Conservation (phyloP, 495 filamentous ascomycete genomes). For the Penicillium crystallinum region DNA sequence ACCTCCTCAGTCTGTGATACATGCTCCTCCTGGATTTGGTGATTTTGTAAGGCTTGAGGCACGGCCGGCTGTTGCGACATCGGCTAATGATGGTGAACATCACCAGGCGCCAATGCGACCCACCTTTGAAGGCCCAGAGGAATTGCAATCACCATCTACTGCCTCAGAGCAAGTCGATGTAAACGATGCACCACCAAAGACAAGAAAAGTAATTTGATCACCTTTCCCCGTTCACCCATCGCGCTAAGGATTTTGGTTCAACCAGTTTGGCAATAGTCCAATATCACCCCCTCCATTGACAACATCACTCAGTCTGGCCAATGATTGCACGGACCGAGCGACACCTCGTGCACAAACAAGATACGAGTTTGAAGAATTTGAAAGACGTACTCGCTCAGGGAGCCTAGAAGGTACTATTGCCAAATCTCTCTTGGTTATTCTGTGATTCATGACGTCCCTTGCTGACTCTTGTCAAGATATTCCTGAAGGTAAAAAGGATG, state of each 20-base stretch:
- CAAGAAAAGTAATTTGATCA: constrained; percentile 13
- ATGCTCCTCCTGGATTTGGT: constrained; percentile 74
- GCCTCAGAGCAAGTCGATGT: neutral
- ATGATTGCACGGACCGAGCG: constrained; percentile 59
- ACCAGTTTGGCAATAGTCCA: constrained; percentile 33
- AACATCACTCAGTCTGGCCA: constrained; percentile 61
- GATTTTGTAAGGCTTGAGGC: constrained; percentile 57
- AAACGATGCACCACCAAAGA: constrained; percentile 13
- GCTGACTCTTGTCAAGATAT: constrained; percentile 34
- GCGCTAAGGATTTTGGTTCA: constrained; percentile 9
- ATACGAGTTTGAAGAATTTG: constrained; percentile 59
- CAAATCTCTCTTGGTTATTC: neutral
- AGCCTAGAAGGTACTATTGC: constrained; percentile 65
- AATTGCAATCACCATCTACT: constrained; percentile 1
- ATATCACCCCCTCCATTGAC: constrained; percentile 61
- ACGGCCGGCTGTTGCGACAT: neutral
- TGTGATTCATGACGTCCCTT: constrained; percentile 4
- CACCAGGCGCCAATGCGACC: constrained; percentile 2
- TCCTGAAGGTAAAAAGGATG: constrained; percentile 32
- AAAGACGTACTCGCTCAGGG: constrained; percentile 43
- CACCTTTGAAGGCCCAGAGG: neutral
- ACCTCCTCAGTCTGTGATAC: constrained; percentile 74
- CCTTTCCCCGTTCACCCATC: neutral
- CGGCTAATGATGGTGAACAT: neutral
- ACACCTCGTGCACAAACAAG: constrained; percentile 82